Evolutionary conservation across 2,329 filamentous ascomycete species (phyloP).

Genomic region (Epichloe typhina): DNA sequence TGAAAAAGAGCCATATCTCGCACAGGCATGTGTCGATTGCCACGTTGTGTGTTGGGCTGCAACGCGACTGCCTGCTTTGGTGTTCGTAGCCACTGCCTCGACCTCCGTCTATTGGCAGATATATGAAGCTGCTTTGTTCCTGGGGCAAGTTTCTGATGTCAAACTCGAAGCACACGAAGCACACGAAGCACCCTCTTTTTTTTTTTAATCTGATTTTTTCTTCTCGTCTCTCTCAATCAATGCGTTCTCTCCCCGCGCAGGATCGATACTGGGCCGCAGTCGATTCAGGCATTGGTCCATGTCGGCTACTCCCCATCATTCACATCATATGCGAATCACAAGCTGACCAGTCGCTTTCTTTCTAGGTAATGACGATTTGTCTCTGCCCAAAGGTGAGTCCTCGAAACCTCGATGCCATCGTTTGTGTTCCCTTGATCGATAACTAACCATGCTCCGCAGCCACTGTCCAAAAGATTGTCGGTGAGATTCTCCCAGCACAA

Average conservation of each 20-base stretch:
- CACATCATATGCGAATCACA: background rate
- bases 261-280: conserved; percentile 17
- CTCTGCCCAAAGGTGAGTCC: conserved; percentile 47
- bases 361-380: conserved; percentile 50
- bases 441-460: conserved; percentile 30
- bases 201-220: background rate
- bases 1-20: background rate
- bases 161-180: background rate
- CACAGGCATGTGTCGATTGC: background rate
- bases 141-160: background rate
- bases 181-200: background rate
- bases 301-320: background rate
- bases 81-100: background rate
- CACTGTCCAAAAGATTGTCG: conserved; percentile 75
- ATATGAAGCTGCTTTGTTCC: background rate
- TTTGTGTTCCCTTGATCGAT: background rate
- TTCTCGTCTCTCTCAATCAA: conserved; percentile 4
- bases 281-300: conserved; percentile 9
- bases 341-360: conserved; percentile 19
- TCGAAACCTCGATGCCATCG: background rate
- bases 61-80: background rate
- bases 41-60: background rate
- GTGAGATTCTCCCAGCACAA: conserved; percentile 73
- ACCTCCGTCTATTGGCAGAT: background rate
- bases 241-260: conserved; percentile 9